Evolutionary conservation across 1,284 basidiomycete species (phyloP).

Genomic region (Anthracocystis walkeri): DNA sequence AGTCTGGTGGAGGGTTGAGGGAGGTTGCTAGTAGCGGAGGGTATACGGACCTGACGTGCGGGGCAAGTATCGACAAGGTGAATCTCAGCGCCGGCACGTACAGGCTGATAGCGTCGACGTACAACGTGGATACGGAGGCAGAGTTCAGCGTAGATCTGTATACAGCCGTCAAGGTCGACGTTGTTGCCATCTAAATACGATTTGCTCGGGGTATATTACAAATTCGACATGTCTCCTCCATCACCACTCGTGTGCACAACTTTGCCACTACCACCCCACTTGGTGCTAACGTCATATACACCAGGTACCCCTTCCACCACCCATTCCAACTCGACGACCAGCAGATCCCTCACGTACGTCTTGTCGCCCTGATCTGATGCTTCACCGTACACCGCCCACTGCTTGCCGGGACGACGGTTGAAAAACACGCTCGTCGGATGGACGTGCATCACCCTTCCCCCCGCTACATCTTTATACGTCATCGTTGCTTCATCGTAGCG

Average conservation of each 20-base stretch:
- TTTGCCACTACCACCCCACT: neutral
- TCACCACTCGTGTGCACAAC: neutral
- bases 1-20: neutral
- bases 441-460: slow-evolving; percentile 78
- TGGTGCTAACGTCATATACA: slow-evolving; percentile 16
- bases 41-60: slow-evolving; percentile 45
- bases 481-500: slow-evolving; percentile 16
- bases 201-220: neutral
- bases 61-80: slow-evolving; percentile 25
- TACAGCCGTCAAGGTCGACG: slow-evolving; percentile 25
- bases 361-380: slow-evolving; percentile 77
- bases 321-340: slow-evolving; percentile 50
- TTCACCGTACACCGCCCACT: slow-evolving; percentile 93
- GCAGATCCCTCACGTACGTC: slow-evolving; percentile 75
- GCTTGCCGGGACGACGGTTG: slow-evolving; percentile 83
- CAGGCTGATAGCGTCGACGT: slow-evolving; percentile 42
- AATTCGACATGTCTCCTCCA: neutral
- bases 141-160: slow-evolving; percentile 47
- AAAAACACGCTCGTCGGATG: slow-evolving; percentile 96
- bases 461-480: slow-evolving; percentile 85
- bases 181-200: neutral
- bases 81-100: slow-evolving; percentile 31
- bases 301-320: slow-evolving; percentile 68
- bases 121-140: slow-evolving; percentile 15
- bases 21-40: slow-evolving; percentile 38